Base-by-base conservation (phyloP, 768 basidiomycete genomes). In the Kwoniella bestiolae region DNA sequence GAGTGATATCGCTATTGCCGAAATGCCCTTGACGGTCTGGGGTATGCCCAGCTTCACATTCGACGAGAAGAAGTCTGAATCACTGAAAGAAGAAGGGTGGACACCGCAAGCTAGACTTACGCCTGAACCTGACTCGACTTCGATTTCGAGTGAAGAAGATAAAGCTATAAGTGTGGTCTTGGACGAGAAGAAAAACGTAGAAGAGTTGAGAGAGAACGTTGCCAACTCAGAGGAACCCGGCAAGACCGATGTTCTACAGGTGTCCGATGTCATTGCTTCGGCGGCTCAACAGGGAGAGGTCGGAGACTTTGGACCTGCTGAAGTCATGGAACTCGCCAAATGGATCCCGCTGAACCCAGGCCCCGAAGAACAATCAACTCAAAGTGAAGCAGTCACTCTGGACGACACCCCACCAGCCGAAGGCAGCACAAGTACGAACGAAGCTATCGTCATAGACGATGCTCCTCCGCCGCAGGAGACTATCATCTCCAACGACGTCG, bases 51-150 rank as follows among this genome's bases (percentile, higher is more conserved):
- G 32, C 32, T 55, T 26, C 32, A 55, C 52, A 5, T 9, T 55
- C n/a, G 32, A 32, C n/a, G 52, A 21, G 16, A 55, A 16, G 14
- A 26, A 23, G 23, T 34, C 52, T 2, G 34, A 32, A 3, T 5
- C 6, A 21, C 0, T 47, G 23, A 7, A n/a, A 16, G 52, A 55
- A 9, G 9, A 55, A n/a, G 52, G 7, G 0, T 55, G 52, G 52
- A 35, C 52, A 7, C 52, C 52, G 11, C 52, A 55, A 38, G 52
- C 52, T 34, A 55, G 52, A 34, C 52, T 55, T 23, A 12, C 52
- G 8, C 52, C 52, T 32, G 52, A 55, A 21, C 21, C 52, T 21
- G 52, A 26, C 3, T n/a, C 26, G 5, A 6, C 52, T 47, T 47
- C 46, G 12, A 46, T n/a, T 5, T 25, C 46, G 23, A 47, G 46